Conservation (phyloP, 1,284 basidiomycete species). For the Fomitopsis schrenkii region DNA sequence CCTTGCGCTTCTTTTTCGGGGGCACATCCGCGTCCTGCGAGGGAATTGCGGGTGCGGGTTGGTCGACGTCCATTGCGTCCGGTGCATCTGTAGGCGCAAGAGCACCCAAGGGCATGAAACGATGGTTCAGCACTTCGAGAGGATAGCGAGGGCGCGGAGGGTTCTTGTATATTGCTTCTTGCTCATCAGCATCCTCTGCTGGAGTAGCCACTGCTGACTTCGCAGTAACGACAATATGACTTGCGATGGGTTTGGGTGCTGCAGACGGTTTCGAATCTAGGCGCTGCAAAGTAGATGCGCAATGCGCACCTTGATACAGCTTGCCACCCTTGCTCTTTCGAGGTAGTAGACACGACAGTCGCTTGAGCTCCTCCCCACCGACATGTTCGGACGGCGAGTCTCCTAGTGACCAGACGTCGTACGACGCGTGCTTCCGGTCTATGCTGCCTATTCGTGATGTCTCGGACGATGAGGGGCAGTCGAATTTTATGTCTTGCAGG, state of each 20-base stretch:
- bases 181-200: constrained; percentile 18
- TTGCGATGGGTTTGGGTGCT: constrained; percentile 58
- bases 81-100: constrained; percentile 20
- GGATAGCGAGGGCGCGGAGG: constrained; percentile 57
- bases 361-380: constrained; percentile 60
- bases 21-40: constrained; percentile 1
- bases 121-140: constrained; percentile 54
- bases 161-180: constrained; percentile 36
- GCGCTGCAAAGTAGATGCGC: neutral
- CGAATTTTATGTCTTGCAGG: constrained; percentile 47
- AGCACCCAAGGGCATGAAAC: constrained; percentile 61
- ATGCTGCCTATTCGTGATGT: constrained; percentile 40
- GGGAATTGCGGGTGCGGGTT: neutral
- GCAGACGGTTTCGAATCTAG: neutral
- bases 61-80: constrained; percentile 21
- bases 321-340: constrained; percentile 54
- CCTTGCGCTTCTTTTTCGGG: constrained; percentile 43
- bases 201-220: constrained; percentile 39
- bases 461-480: constrained; percentile 35
- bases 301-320: constrained; percentile 47
- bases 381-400: constrained; percentile 35
- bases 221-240: constrained; percentile 53
- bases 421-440: constrained; percentile 46
- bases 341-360: constrained; percentile 59
- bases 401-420: constrained; percentile 62